Percentiles rank a stretch among this genome's conserved stretches.
Conservation (phyloP, 495 filamentous ascomycete species). For the Cryomyces minteri region DNA sequence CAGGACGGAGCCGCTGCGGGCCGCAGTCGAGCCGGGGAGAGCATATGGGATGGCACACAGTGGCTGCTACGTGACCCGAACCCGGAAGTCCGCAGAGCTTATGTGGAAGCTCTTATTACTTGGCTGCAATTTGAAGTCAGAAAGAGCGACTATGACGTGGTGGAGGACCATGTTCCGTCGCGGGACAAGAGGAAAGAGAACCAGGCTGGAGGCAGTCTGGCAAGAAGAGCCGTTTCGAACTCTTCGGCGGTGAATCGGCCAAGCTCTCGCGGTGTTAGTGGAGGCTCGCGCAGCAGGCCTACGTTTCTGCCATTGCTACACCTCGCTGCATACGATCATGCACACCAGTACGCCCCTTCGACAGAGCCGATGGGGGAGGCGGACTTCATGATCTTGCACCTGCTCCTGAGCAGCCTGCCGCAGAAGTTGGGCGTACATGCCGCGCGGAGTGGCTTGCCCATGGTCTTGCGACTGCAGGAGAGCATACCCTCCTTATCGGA, state of each 20-base stretch:
- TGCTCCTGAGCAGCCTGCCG: conserved; percentile 52
- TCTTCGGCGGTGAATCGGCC: conserved; percentile 26
- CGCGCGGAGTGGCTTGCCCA: conserved; percentile 57
- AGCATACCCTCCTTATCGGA: conserved; percentile 50
- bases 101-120: conserved; percentile 59
- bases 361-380: conserved; percentile 21
- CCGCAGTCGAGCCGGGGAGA: conserved; percentile 52
- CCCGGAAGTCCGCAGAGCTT: conserved; percentile 58
- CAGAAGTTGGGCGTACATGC: conserved; percentile 72
- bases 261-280: no score
- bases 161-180: conserved; percentile 31
- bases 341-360: conserved; percentile 46
- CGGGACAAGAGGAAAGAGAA: conserved; percentile 16
- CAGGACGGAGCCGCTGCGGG: conserved; percentile 43
- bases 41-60: conserved; percentile 82
- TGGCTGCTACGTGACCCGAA: conserved; percentile 70
- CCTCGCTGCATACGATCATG: conserved; percentile 72
- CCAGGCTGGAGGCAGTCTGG: conserved; percentile 23
- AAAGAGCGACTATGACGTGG: conserved; percentile 39
- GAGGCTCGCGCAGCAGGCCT: conserved; percentile 13
- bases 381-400: conserved; percentile 57
- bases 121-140: conserved; percentile 72
- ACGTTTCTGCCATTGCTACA: conserved; percentile 73
- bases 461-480: conserved; percentile 75
- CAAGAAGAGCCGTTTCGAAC: conserved; percentile 51